Base-by-base conservation (phyloP, 257 asterid genomes). In the Fraxinus quadrangulata region DNA sequence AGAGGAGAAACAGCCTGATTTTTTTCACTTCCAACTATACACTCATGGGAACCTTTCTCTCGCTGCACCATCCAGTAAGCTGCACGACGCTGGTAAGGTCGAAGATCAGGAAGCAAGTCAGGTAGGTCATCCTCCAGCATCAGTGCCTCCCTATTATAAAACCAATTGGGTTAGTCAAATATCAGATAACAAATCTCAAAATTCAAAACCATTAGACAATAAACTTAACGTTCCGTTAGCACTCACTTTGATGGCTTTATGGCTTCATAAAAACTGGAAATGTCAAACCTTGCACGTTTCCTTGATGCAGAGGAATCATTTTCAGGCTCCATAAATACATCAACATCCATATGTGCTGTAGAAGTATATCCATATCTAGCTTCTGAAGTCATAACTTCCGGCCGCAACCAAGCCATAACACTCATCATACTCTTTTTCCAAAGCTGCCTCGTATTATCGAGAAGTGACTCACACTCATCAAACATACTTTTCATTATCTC, bases 41-140 rank as follows among this genome's bases (percentile, higher is more conserved):
- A 34, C 66, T 81, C 88, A 61, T 79, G 70, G 78, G 69, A 87
- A 83, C 89, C 89, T 86, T 86, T 92, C 86, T 95, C 99, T 76
- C 97, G 88, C 83, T 86, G 93, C 77, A 95, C 86, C 99, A 95
- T 95, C 99, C 99, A 95, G 85, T 87, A 86, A 82, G 92, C 97
- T 77, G 99, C 99, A 83, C 99, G 98, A 1, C 92, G 90, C 85
- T 95, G 99, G 87, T 93, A 95, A 19, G 99, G 97, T 70, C 99
- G 88, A 88, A 93, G 97, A 81, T 91, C 91, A 37, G 97, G 94
- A 83, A 93, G 91, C 90, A 95, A 88, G 82, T 82, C 88, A 47
- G 91, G 92, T 73, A 93, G 87, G 70, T 85, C 34, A 83, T 86
- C 89, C 67, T 95, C 92, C 87, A 95, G 87, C 97, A 88, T 84